Evolutionary conservation across 1,284 basidiomycete genomes (phyloP).

Genomic region (Naganishia albida): DNA sequence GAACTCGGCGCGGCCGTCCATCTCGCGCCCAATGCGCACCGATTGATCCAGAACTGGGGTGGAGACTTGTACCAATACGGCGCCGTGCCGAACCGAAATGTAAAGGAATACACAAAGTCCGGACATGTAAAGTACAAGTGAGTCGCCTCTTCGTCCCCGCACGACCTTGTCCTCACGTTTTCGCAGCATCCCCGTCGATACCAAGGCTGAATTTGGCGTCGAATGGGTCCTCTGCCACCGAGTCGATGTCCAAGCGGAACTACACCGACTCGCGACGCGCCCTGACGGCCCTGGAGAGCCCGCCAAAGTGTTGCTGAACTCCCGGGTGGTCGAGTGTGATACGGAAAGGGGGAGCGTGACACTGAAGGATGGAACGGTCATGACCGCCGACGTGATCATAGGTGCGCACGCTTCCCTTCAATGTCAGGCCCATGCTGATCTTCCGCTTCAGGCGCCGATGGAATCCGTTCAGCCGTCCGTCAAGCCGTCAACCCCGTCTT

Average conservation of each 20-base stretch:
- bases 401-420: conserved; percentile 25
- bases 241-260: conserved; percentile 44
- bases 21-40: conserved; percentile 40
- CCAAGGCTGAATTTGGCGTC: conserved; percentile 12
- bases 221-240: conserved; percentile 45
- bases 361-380: conserved; percentile 37
- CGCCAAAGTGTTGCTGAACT: conserved; percentile 32
- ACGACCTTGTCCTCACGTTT: not conserved
- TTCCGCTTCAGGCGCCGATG: conserved; percentile 40
- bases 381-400: conserved; percentile 41
- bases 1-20: conserved; percentile 46
- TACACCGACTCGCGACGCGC: conserved; percentile 38
- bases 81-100: conserved; percentile 13
- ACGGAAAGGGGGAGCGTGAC: conserved; percentile 37
- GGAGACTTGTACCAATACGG: conserved; percentile 34
- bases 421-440: not conserved
- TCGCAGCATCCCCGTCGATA: conserved; percentile 21
- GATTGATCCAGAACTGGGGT: conserved; percentile 35
- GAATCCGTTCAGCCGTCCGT: conserved; percentile 41
- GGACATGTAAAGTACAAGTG: conserved; percentile 23
- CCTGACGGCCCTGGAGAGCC: conserved; percentile 33
- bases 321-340: conserved; percentile 33
- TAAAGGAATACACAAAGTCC: conserved; percentile 12
- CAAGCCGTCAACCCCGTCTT: conserved; percentile 35
- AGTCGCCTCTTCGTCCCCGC: not conserved